These are phyloP conservation scores for Ogataea corticis DNA, from an alignment of 805 yeast genomes.

Conservation along the genomic window DNA sequence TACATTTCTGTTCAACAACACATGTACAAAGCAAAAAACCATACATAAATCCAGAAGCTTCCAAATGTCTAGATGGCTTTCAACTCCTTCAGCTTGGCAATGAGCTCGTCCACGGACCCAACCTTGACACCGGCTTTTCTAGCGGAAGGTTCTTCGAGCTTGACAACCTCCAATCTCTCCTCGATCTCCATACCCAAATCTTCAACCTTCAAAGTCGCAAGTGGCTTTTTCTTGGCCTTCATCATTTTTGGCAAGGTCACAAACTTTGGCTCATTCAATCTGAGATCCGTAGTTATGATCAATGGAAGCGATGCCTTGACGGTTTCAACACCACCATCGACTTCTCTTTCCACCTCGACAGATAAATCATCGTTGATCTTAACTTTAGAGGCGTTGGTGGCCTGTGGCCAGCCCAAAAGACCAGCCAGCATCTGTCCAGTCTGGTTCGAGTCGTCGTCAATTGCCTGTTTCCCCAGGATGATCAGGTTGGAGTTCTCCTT, in stretches of 20 bases:
- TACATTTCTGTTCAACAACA: background rate
- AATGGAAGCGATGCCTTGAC: constrained; percentile 77
- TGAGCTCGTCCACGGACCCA: constrained; percentile 75
- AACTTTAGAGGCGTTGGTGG: constrained; percentile 90
- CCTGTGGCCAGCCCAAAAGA: constrained; percentile 92
- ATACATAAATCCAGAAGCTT: background rate
- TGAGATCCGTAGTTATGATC: constrained; percentile 87
- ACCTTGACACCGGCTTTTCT: constrained; percentile 85
- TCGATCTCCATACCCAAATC: constrained; percentile 70
- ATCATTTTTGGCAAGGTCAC: constrained; percentile 95
- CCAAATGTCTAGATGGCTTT: constrained; percentile 54
- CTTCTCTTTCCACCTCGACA: constrained; percentile 84
- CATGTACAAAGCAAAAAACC: background rate
- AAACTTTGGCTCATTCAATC: constrained; percentile 93
- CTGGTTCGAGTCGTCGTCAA: constrained; percentile 92
- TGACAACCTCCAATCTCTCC: constrained; percentile 64
- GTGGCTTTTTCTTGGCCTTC: constrained; percentile 98
- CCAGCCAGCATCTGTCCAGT: constrained; percentile 98
- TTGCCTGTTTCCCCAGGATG: constrained; percentile 93
- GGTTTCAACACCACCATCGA: constrained; percentile 93
- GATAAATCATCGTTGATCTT: constrained; percentile 53
- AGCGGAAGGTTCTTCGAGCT: constrained; percentile 82
- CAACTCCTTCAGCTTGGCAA: constrained; percentile 72
- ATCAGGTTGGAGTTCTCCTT: constrained; percentile 73
- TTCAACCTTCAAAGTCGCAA: constrained; percentile 61